Evolutionary conservation across 1,284 basidiomycete species (phyloP).

Genomic region (Ceratobasidium sp.): DNA sequence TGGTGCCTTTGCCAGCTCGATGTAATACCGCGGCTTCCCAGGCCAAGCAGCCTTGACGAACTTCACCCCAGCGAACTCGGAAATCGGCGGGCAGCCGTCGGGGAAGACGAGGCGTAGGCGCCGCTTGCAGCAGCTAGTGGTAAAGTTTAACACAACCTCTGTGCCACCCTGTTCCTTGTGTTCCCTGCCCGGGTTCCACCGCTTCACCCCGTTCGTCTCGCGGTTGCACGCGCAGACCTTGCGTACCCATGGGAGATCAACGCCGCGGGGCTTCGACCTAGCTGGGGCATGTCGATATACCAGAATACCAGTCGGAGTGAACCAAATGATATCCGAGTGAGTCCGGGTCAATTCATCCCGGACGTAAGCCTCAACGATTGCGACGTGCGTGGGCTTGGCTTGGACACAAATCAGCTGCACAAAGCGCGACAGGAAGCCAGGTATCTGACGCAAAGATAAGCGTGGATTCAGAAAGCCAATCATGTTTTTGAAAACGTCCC

Average conservation of each 20-base stretch:
- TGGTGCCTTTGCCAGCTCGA: too few species aligned
- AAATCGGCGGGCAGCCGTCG: background rate
- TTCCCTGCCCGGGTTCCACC: background rate
- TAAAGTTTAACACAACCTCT: background rate
- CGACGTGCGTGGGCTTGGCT: background rate
- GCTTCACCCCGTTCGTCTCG: background rate
- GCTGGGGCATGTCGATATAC: background rate
- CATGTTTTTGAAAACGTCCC: background rate
- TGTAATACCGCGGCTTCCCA: too few species aligned
- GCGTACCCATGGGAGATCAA: background rate
- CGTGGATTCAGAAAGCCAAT: background rate
- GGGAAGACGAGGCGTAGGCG: background rate
- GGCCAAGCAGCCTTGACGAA: too few species aligned
- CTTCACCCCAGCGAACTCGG: too few species aligned
- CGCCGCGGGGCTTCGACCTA: background rate
- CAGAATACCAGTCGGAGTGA: background rate
- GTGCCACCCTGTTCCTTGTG: background rate
- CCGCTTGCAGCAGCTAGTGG: background rate
- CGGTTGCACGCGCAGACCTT: background rate
- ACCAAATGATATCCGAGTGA: background rate
- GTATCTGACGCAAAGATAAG: background rate
- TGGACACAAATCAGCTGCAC: background rate
- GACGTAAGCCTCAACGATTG: background rate
- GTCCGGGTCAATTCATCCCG: background rate
- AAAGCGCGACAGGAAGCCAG: background rate